A percentile compares a stretch with the other conserved stretches of the same genome.
phyloP scores from a whole-genome alignment of 2,329 filamentous ascomycete genomes.

The Leptographium flavum region DNA sequence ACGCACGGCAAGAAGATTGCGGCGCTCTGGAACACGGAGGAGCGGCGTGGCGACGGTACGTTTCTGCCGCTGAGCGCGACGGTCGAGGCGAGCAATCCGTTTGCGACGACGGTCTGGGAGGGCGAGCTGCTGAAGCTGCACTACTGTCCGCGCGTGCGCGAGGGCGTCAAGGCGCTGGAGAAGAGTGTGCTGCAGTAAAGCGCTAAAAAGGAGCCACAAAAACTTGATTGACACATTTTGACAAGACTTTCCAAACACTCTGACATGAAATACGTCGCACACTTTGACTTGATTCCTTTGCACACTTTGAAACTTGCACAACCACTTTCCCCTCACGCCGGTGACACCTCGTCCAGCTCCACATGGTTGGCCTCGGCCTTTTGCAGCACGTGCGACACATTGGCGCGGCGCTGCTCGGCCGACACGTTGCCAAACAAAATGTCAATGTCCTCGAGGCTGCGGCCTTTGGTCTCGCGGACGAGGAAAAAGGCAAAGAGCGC shows the following conservation, averaged over 20 bases:
- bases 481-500: slow-evolving; percentile 10
- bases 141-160: slow-evolving; percentile 74
- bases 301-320: neutral
- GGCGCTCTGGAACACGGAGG: slow-evolving; percentile 88
- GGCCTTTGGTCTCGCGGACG: slow-evolving; percentile 14
- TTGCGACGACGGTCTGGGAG: slow-evolving; percentile 85
- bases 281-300: neutral
- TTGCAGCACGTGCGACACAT: neutral
- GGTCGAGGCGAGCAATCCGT: slow-evolving; percentile 79
- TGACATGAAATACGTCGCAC: too few species aligned
- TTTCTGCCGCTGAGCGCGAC: slow-evolving; percentile 62
- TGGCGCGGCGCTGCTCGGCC: neutral
- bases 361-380: neutral
- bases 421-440: slow-evolving; percentile 10
- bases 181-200: slow-evolving; percentile 36
- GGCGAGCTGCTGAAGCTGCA: slow-evolving; percentile 75
- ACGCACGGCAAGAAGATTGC: slow-evolving; percentile 71
- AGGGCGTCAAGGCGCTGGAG: slow-evolving; percentile 56
- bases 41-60: slow-evolving; percentile 77
- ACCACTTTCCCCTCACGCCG: neutral
- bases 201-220: neutral
- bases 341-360: neutral
- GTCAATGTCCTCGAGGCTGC: slow-evolving; percentile 16
- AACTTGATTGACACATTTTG: neutral
- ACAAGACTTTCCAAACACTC: too few species aligned